phyloP scores from a whole-genome alignment of 805 yeast species.

The Kodamaea laetipori region DNA sequence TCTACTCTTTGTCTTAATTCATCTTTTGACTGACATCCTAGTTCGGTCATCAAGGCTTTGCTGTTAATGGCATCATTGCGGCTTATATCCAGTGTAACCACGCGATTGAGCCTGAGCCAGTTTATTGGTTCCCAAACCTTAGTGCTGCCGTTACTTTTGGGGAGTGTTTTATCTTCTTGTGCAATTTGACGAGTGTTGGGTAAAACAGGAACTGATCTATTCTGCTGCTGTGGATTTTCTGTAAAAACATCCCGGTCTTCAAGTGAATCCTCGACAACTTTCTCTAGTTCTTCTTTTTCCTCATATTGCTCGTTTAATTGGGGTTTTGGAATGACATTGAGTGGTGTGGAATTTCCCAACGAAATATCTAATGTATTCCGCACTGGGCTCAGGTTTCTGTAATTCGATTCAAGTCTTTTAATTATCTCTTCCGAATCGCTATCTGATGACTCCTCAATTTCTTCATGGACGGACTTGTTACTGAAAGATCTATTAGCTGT shows the following conservation, averaged over 20 bases:
- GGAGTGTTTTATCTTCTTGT: too few species aligned
- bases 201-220: too few species aligned
- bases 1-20: conserved; percentile 38
- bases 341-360: conserved; percentile 16
- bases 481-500: background rate
- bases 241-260: background rate
- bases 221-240: background rate
- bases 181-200: too few species aligned
- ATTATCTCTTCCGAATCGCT: conserved; percentile 14
- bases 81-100: conserved; percentile 31
- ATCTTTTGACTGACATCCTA: conserved; percentile 27
- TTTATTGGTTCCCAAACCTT: conserved; percentile 13
- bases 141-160: background rate
- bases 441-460: conserved; percentile 11
- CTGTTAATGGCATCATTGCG: conserved; percentile 33
- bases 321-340: background rate
- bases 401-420: conserved; percentile 12
- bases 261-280: conserved; percentile 3
- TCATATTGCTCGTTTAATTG: conserved; percentile 1
- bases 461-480: background rate
- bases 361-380: conserved; percentile 1
- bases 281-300: background rate
- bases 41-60: conserved; percentile 24
- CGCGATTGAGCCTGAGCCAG: conserved; percentile 35
- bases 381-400: conserved; percentile 13